These are phyloP conservation scores for Blastocystis sp. DNA, from an alignment of 352 stramenopile species.

Conservation along the genomic window DNA sequence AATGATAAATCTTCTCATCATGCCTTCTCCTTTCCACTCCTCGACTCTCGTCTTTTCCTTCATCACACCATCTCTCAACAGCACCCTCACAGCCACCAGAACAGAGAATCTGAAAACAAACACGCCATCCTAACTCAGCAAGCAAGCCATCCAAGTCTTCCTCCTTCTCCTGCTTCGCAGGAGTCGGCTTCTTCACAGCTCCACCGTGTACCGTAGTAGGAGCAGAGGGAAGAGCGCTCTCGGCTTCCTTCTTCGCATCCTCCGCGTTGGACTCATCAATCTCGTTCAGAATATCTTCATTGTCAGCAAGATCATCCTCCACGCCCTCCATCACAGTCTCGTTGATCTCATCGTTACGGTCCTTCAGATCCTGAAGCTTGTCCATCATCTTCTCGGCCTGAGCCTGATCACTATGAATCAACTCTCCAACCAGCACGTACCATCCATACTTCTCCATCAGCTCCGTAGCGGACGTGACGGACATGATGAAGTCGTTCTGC, in stretches of 20 bases:
- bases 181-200: background rate
- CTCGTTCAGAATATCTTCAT: background rate
- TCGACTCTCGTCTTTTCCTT: background rate
- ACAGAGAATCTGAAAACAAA: too few species aligned
- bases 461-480: background rate
- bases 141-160: conserved; percentile 27
- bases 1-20: too few species aligned
- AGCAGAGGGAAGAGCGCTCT: background rate
- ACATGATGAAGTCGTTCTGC: conserved; percentile 14
- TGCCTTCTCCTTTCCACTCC: too few species aligned
- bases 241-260: background rate
- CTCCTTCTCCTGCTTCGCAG: too few species aligned
- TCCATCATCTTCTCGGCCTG: conserved; percentile 22
- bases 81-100: background rate
- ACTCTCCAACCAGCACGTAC: background rate
- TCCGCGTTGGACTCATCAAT: background rate
- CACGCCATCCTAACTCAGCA: background rate
- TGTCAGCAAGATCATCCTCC: background rate
- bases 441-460: conserved; percentile 14
- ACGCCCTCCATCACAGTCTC: background rate
- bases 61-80: background rate
- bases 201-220: background rate
- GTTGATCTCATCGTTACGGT: background rate
- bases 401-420: conserved; percentile 8
- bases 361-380: background rate